phyloP scores from a whole-genome alignment of 352 stramenopile species.

The Pythium apleroticum region DNA sequence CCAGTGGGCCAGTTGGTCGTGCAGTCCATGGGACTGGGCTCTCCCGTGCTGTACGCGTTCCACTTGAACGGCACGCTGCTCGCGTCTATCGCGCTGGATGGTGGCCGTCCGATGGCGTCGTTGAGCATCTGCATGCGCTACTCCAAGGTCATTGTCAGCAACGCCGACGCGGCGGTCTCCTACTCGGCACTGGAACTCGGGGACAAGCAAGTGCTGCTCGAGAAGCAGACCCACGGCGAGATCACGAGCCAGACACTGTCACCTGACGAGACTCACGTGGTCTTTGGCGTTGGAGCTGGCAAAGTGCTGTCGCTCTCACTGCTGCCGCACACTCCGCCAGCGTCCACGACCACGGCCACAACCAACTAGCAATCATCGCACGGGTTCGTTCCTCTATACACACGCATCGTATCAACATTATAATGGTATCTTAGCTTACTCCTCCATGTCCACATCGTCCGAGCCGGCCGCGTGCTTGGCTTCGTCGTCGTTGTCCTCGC shows the following conservation, averaged over 20 bases:
- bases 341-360: neutral
- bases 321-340: conserved; percentile 13
- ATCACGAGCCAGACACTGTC: conserved; percentile 64
- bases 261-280: conserved; percentile 69
- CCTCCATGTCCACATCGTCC: conserved; percentile 84
- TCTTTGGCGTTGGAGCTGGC: conserved; percentile 63
- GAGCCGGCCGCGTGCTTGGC: conserved; percentile 31
- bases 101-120: conserved; percentile 42
- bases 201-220: conserved; percentile 53
- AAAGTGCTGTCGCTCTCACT: conserved; percentile 60
- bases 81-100: conserved; percentile 36
- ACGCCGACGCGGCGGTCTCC: conserved; percentile 40
- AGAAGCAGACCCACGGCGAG: conserved; percentile 41
- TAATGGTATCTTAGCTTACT: conserved; percentile 66
- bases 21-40: conserved; percentile 64
- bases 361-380: neutral
- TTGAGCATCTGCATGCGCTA: conserved; percentile 61
- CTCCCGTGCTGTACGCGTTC: conserved; percentile 62
- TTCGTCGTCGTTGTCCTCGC: conserved; percentile 32
- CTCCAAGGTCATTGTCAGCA: conserved; percentile 72
- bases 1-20: conserved; percentile 65
- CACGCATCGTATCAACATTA: conserved; percentile 43
- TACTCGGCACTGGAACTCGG: conserved; percentile 50
- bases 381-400: conserved; percentile 16
- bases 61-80: conserved; percentile 71